These are phyloP conservation scores for Globisporangium barbulae DNA, from an alignment of 352 stramenopile species.

Conservation along the genomic window DNA sequence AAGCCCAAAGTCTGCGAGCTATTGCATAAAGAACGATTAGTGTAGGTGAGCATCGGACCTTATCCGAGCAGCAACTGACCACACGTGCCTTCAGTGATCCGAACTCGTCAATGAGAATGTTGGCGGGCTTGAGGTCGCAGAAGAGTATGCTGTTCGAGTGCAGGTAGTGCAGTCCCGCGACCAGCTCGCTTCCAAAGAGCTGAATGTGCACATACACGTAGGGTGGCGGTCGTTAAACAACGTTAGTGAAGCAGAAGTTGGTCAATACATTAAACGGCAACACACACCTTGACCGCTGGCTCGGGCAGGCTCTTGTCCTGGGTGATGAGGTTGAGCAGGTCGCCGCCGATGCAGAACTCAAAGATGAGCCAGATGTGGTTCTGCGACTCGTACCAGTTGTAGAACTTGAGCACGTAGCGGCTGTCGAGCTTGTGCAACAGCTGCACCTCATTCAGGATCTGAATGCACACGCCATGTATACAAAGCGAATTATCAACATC, in stretches of 20 bases:
- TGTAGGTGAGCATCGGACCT: no score
- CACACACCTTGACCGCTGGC: constrained; percentile 53
- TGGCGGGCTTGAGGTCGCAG: constrained; percentile 90
- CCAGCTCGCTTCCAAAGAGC: constrained; percentile 69
- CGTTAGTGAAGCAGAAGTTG: neutral
- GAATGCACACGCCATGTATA: neutral
- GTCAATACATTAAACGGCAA: neutral
- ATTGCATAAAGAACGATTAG: neutral
- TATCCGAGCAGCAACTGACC: neutral
- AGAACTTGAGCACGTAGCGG: constrained; percentile 89
- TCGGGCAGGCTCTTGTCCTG: constrained; percentile 87
- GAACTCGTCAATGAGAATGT: constrained; percentile 92
- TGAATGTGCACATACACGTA: constrained; percentile 9
- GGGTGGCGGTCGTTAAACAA: neutral
- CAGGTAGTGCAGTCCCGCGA: constrained; percentile 85
- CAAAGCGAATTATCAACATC: neutral
- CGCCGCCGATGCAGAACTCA: constrained; percentile 91
- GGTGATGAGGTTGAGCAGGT: constrained; percentile 89
- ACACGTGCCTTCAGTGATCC: constrained; percentile 82
- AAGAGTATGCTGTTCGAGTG: constrained; percentile 88
- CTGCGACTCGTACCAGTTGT: constrained; percentile 95
- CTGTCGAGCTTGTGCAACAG: constrained; percentile 87
- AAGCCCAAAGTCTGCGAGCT: constrained; percentile 89
- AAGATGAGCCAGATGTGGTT: constrained; percentile 96
- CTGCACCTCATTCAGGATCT: constrained; percentile 87